Evolutionary conservation across 2,329 filamentous ascomycete species (phyloP).

Genomic region (Aspergillus candidus): DNA sequence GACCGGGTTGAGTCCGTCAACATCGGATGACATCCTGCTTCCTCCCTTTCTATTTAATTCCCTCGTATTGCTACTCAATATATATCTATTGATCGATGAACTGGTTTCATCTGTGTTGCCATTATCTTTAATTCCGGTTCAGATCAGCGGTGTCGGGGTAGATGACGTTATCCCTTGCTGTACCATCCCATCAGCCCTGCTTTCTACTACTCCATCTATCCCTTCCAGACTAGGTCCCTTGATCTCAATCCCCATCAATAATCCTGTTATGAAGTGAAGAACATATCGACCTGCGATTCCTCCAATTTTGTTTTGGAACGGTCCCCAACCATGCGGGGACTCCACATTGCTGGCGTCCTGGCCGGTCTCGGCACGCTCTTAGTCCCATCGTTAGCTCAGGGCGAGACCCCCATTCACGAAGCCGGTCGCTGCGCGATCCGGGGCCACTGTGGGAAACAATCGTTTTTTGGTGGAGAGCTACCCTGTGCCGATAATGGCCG

Average conservation of each 20-base stretch:
- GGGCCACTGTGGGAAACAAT: slow-evolving; percentile 84
- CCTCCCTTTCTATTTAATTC: too few species aligned
- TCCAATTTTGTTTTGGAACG: not conserved
- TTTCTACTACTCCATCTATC: too few species aligned
- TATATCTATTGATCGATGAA: too few species aligned
- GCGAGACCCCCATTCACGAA: slow-evolving; percentile 60
- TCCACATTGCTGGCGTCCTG: slow-evolving; percentile 20
- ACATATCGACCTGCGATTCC: not conserved
- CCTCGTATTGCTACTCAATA: too few species aligned
- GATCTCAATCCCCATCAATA: not conserved
- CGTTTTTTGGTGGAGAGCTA: slow-evolving; percentile 80
- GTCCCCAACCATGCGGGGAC: slow-evolving; percentile 26
- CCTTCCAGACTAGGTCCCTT: too few species aligned
- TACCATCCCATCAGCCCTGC: too few species aligned
- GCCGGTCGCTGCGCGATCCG: slow-evolving; percentile 83
- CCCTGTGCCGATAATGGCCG: slow-evolving; percentile 88
- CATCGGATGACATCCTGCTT: too few species aligned
- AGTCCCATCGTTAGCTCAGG: slow-evolving; percentile 23
- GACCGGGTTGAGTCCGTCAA: too few species aligned
- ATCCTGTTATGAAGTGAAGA: not conserved
- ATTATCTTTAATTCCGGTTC: too few species aligned
- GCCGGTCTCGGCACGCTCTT: slow-evolving; percentile 24
- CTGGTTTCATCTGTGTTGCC: too few species aligned
- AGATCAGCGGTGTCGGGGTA: too few species aligned
- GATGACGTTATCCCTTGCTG: too few species aligned